These are phyloP conservation scores for Carallia brachiata DNA, from an alignment of 345 rosid species.

Conservation along the genomic window DNA sequence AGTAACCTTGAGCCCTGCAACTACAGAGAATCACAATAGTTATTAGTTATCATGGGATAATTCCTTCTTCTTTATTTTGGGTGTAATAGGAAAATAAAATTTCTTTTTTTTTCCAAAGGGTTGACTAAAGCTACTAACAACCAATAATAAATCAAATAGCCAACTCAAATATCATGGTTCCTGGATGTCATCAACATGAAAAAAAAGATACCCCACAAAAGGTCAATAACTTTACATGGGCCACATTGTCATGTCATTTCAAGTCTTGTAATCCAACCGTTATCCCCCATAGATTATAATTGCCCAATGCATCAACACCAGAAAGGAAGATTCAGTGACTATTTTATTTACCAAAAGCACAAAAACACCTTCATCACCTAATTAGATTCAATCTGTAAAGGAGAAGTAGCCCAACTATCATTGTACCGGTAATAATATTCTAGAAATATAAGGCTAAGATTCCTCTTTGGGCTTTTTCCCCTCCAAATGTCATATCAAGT, in stretches of 20 bases:
- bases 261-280: no score
- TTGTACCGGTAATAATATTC: no score
- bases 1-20: neutral
- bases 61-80: neutral
- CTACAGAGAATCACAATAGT: neutral
- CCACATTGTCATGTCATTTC: conserved; percentile 13
- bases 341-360: no score
- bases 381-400: no score
- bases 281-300: no score
- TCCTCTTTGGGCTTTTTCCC: no score
- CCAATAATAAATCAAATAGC: conserved; percentile 8
- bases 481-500: no score
- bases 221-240: neutral
- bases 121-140: conserved; percentile 23
- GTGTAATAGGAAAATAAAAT: conserved; percentile 1
- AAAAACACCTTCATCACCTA: no score
- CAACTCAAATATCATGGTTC: neutral
- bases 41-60: neutral
- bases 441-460: no score
- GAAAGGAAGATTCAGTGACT: no score
- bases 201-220: conserved; percentile 15
- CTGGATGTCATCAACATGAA: neutral
- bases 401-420: no score
- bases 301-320: no score
- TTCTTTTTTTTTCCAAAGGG: neutral